Base-by-base conservation (phyloP, 768 basidiomycete genomes). In the Collybia nuda region DNA sequence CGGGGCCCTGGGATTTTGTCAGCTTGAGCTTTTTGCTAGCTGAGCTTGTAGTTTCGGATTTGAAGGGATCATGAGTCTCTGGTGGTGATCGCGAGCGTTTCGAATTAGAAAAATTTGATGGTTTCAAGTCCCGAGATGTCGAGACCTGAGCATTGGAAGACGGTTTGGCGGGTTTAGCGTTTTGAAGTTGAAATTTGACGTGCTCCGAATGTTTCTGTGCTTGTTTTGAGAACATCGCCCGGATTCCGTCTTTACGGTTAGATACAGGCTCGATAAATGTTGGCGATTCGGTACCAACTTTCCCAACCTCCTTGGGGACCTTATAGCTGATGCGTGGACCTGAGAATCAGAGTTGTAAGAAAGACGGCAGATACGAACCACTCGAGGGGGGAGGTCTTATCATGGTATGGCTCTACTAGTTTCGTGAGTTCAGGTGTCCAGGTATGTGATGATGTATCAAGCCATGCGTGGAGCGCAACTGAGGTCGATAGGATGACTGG, bases 221-320 rank as follows among this genome's bases (percentile, higher is more conserved):
- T 60, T 90, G 90, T 55, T 82, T 86, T 1, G 81, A 76, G 55
- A 93, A 93, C 80, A 92, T 82, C 7, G 88, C 85, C 60, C 85
- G 75, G 46, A 93, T 96, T 6, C 94, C 93, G 58, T 95, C 94
- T 59, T 88, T 88, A 18, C 94, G 81, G 40, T 78, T 73, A 7
- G 83, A 71, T 17, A 97, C 69, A 0, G 95, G 93, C 58, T 91
- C 77, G 47, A 97, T 84, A 64, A 90, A 97, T 0, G 84, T 78
- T 0, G 88, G 68, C 1, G 89, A 93, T 60, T 98, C 88, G 6
- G 73, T 83, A 6, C 92, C 91, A 3, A 98, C 88, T 67, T 88
- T 95, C 0, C 94, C 95, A 0, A 97, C 85, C 72, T 97, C 95
- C 56, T 81, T 82, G 0, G 91, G 91, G 0, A 97, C 95, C 50